Base-by-base conservation (phyloP, 2,329 filamentous ascomycete genomes). In the Exophiala mesophila region DNA sequence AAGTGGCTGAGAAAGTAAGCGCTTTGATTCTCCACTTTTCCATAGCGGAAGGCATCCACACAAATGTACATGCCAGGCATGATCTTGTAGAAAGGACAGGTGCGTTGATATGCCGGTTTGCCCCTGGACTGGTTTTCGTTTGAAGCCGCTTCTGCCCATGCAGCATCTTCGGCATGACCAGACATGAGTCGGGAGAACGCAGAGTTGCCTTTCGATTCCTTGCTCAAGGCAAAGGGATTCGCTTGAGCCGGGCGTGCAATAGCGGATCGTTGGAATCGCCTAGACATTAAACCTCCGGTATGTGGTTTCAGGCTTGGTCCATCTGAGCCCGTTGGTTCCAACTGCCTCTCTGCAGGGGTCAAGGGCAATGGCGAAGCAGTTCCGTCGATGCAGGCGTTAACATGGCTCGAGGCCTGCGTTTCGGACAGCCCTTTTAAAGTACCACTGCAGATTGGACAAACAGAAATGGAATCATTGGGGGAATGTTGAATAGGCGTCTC, bases 1-100 rank as follows among this genome's bases (percentile, higher is more conserved):
- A 97, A 98, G 60, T 98, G 92, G 56, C 89, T 96, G 8, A 98
- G 74, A 55, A 98, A 98, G 61, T 98, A 98, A 1, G 90, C 92
- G 40, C 85, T 83, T 62, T 89, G 95, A 1, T 88, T 89, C 59
- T 94, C 77, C 1, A 98, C 87, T 3, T 89, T 88, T 2, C 92
- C 92, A 58, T 97, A 98, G 15, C 90, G 81, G 59, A 98, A 57
- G 95, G 92, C 92, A 63, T 98, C 92, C 1, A 98, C 92, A 44
- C 88, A 94, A 39, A 97, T 94, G 51, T 77, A 87, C 57, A 96
- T 84, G 0, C 88, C 88, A 0, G 90, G 89, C 67, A 98, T 82
- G 51, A 97, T 96, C 64, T 98, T 98, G 71, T 98, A 98, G 58
- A 98, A 98, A 0, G 92, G 92, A 59, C 92, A 98, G 0, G 88